Base-by-base conservation (phyloP, 1,284 basidiomycete species). In the Papiliotrema fonsecae region DNA sequence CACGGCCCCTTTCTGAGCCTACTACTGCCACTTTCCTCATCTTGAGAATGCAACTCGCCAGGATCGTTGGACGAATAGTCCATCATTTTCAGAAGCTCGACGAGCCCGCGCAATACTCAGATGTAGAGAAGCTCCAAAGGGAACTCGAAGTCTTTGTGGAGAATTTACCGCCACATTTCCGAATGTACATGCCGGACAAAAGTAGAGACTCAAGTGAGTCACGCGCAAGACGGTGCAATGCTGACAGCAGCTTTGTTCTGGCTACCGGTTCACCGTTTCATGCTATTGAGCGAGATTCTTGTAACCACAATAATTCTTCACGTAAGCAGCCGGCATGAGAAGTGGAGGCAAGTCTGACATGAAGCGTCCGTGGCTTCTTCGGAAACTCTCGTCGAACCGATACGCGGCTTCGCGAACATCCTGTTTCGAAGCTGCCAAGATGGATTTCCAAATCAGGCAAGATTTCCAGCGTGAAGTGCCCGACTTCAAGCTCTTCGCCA, bases 51-150 rank as follows among this genome's bases (percentile, higher is more conserved):
- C 80, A 82, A 40, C 79, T 97, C 18, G 86, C 88, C 18, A 77
- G 78, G 40, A 87, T 94, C 52, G 93, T 93, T 55, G 93, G 92
- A 24, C 82, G 84, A 37, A 91, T 97, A 62, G 90, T 91, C 40
- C 91, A 94, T 64, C 89, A 94, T 71, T 97, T 93, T 73, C 93
- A 97, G 70, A 87, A 90, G 74, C 84, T 94, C 19, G 81, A 85
- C 48, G 82, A 83, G 45, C 81, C 80, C 44, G 86, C 85, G 44
- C 86, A 88, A 62, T 96, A 96, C 67, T 81, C 83, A 13, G 90
- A 96, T 62, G 88, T 93, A 32, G 73, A 88, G 36, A 75, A 79
- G 1, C 78, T 97, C 42, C 92, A 97, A 64, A 86, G 89, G 35
- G 89, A 96, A 56, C 75, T 97, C 16, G 77, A 89, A 49, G 81